Base-by-base conservation (phyloP, 2,329 filamentous ascomycete species). In the Colletotrichum zoysiae region DNA sequence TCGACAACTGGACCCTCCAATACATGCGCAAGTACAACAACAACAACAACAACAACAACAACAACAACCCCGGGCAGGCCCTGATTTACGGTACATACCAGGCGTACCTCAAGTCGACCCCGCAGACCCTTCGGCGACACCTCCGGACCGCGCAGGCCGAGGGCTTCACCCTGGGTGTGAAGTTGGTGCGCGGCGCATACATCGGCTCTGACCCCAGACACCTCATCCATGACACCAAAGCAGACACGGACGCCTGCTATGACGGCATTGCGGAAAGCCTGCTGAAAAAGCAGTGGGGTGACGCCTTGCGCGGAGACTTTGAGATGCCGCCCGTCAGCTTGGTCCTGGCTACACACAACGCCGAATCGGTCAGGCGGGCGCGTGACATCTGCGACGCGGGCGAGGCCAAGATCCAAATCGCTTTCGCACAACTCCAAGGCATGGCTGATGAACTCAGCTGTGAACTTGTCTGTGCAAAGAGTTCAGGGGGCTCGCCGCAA, bases 381-480 rank as follows among this genome's bases (percentile, higher is more conserved):
- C 86, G 87, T 33, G 83, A 82, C 16, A 81, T 91, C 35, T 83
- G 88, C 69, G 85, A 86, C 75, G 83, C 73, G 3, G 83, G 83
- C 16, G 78, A 77, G 11, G 82, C 83, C 73, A 81, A 81, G 77
- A 82, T 81, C 0, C 78, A 79, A 33, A 77, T 84, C 55, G 80
- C 81, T 0, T 85, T 83, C 58, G 76, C 78, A 3, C 78, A 80
- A 48, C 74, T 77, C 20, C 73, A 75, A 62, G 74, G 95, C 51
- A 98, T 98, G 95, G 95, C 95, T 1, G 95, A 98, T 76, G 95
- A 98, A 79, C 90, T 98, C 64, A 94, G 92, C 79, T 91, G 89
- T 78, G 88, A 90, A 78, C 82, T 91, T 18, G 78, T 87, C 23
- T 75, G 76, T 48, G 75, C 76, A 16, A 69, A 64, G 23, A 46